Evolutionary conservation across 2,329 filamentous ascomycete genomes (phyloP), one percentile per base, ranked within the genome.

Genomic region (Xylariaceae sp.): DNA sequence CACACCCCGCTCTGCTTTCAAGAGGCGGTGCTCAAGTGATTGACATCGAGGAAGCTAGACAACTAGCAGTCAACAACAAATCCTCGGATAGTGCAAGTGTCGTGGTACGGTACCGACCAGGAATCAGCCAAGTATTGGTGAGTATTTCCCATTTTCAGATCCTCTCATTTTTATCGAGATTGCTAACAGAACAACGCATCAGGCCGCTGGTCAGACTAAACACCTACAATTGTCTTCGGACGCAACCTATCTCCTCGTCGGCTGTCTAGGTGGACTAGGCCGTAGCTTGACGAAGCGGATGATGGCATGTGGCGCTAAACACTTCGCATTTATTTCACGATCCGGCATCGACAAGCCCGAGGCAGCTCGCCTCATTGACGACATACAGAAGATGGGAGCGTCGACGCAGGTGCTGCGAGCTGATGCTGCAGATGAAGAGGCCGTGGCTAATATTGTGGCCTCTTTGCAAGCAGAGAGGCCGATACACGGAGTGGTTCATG

Each of bases 191-290:
- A n/a, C 30, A 34, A 39, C 50, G 44, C 11, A 45, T 5, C 47
- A 58, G 53, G 34, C 48, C 17, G 49, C 55, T 8, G 53, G 58
- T 34, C 53, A 39, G 18, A 60, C 64, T 0, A 53, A 35, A 34
- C 55, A 49, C 5, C 34, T 64, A 5, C 55, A 60, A 54, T 51
- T 68, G 11, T 9, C 13, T n/a, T 34, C 58, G 0, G 55, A 62
- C 30, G 60, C 52, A 9, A 61, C 58, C 15, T 75, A 75, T 58
- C 66, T 75, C 13, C 69, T 75, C 0, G 69, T 75, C 10, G 73
- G 74, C 3, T 72, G 74, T 57, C 64, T 75, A 4, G 74, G 74
- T 18, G 74, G 73, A 4, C 66, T 76, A 1, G 73, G 74, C 1
- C 66, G 72, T 2, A 72, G 69, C 23, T 51, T 75, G 17, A 68